phyloP scores from a whole-genome alignment of 495 filamentous ascomycete species.

The Daldinia bambusicola region DNA sequence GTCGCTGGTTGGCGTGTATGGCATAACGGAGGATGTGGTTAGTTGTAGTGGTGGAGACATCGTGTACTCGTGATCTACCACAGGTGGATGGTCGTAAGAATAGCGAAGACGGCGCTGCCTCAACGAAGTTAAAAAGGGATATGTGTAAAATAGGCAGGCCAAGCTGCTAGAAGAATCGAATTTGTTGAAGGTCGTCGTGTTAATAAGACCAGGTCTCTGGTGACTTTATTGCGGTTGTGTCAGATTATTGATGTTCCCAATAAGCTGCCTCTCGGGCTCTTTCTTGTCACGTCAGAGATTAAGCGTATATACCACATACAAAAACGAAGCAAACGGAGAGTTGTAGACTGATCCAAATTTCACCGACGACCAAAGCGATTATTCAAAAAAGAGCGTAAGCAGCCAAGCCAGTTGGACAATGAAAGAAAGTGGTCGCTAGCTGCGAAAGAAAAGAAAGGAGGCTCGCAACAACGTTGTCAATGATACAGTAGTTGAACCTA shows the following conservation, averaged over 20 bases:
- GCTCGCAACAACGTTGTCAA: conserved; percentile 61
- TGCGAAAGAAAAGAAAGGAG: conserved; percentile 60
- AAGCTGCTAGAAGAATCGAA: conserved; percentile 50
- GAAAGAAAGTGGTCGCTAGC: conserved; percentile 66
- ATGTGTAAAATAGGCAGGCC: conserved; percentile 39
- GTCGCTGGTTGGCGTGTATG: conserved; percentile 60
- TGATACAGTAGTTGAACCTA: conserved; percentile 54
- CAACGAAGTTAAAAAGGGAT: conserved; percentile 35
- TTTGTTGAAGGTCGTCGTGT: conserved; percentile 29
- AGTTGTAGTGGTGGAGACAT: conserved; percentile 63
- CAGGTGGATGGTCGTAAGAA: conserved; percentile 16
- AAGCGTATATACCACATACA: conserved; percentile 41
- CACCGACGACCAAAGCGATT: conserved; percentile 57
- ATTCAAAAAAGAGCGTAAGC: conserved; percentile 63
- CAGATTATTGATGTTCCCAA: conserved; percentile 26
- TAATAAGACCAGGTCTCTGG: conserved; percentile 24
- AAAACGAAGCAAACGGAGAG: conserved; percentile 43
- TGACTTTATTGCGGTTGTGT: conserved; percentile 18
- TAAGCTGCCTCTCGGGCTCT: conserved; percentile 24
- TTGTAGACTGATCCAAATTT: conserved; percentile 56
- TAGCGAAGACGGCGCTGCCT: conserved; percentile 33
- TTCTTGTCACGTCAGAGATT: conserved; percentile 28
- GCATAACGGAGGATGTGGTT: conserved; percentile 51
- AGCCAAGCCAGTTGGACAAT: conserved; percentile 68
- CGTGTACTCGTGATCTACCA: conserved; percentile 21